Evolutionary conservation across 169 alveolate genomes (phyloP).

Genomic region (Cryptosporidium meleagridis): DNA sequence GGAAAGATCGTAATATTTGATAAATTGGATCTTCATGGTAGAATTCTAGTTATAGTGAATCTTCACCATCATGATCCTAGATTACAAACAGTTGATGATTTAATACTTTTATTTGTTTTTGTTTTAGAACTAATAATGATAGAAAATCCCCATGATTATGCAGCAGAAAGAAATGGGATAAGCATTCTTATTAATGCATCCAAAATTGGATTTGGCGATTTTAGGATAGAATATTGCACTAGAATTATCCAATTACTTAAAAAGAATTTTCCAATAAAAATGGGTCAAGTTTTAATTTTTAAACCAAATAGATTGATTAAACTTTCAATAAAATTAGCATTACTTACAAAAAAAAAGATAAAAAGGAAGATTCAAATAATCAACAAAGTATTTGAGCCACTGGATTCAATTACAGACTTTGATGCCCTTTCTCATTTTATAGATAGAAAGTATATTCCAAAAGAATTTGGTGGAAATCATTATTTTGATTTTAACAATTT

Average conservation of each 20-base stretch:
- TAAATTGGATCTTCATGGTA: constrained; percentile 69
- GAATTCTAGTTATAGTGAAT: constrained; percentile 43
- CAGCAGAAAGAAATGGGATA: constrained; percentile 68
- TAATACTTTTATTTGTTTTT: constrained; percentile 49
- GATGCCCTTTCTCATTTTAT: constrained; percentile 72
- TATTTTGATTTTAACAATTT: constrained; percentile 43
- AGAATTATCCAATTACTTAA: constrained; percentile 19
- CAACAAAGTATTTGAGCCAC: constrained; percentile 57
- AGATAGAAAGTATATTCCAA: constrained; percentile 61
- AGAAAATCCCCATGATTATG: constrained; percentile 28
- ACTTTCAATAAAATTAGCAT: constrained; percentile 18
- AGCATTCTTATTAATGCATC: constrained; percentile 41
- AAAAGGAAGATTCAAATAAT: constrained; percentile 65
- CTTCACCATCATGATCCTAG: constrained; percentile 53
- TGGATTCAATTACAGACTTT: constrained; percentile 60
- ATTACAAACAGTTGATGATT: constrained; percentile 47
- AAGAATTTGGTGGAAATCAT: constrained; percentile 59
- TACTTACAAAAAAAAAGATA: constrained; percentile 8
- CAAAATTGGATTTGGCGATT: constrained; percentile 35
- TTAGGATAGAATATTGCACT: constrained; percentile 36
- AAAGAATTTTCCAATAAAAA: constrained; percentile 45
- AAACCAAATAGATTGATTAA: constrained; percentile 47
- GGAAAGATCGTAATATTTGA: constrained; percentile 58
- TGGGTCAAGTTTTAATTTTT: constrained; percentile 59
- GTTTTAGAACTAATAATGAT: constrained; percentile 64